phyloP scores from a whole-genome alignment of 2,329 filamentous ascomycete species.

The Alternaria incomplexa region DNA sequence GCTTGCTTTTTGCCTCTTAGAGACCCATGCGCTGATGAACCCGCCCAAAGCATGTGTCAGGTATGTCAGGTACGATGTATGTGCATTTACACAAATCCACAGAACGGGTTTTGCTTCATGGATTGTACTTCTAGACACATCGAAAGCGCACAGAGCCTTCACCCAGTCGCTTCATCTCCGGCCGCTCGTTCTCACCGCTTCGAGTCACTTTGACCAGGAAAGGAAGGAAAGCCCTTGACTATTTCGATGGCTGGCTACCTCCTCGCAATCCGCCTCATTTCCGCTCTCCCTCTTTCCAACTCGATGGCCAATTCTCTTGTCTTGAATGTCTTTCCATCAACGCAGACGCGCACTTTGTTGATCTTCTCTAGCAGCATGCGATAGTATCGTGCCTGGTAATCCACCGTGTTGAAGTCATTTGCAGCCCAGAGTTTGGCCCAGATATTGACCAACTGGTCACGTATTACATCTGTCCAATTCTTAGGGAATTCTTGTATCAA shows the following conservation, averaged over 20 bases:
- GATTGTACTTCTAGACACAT: not conserved
- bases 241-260: slow-evolving; percentile 20
- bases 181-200: not conserved
- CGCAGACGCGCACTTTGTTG: slow-evolving; percentile 37
- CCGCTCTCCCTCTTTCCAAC: slow-evolving; percentile 40
- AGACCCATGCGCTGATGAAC: not conserved
- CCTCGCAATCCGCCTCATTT: slow-evolving; percentile 35
- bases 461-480: not conserved
- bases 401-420: slow-evolving; percentile 26
- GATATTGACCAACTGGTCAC: slow-evolving; percentile 34
- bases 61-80: not conserved
- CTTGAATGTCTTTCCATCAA: slow-evolving; percentile 35
- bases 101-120: not conserved
- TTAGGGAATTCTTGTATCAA: not conserved
- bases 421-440: slow-evolving; percentile 44
- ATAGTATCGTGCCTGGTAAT: slow-evolving; percentile 26
- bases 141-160: slow-evolving; percentile 1
- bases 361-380: slow-evolving; percentile 37
- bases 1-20: not conserved
- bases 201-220: not conserved
- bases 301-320: slow-evolving; percentile 38
- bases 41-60: not conserved
- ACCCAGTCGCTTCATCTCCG: not conserved
- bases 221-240: not conserved
- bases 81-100: not conserved